A percentile compares a stretch with the other conserved stretches of the same genome.
Evolutionary conservation across 2,329 filamentous ascomycete genomes (phyloP).

Genomic region (Exophiala oligosperma): DNA sequence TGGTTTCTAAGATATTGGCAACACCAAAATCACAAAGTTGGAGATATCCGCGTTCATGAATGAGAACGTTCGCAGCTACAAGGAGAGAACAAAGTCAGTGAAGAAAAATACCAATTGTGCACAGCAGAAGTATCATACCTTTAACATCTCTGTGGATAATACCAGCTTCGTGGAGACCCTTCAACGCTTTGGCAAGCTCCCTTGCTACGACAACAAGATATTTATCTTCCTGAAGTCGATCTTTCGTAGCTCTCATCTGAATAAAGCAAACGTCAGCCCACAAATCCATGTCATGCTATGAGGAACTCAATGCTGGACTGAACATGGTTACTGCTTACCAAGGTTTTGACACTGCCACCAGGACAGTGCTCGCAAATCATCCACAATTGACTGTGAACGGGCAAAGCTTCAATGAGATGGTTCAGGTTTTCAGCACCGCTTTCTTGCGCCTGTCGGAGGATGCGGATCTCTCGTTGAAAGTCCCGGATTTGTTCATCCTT

Average conservation of each 20-base stretch:
- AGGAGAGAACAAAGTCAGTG: slow-evolving; percentile 1
- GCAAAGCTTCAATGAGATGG: slow-evolving; percentile 63
- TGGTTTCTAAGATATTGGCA: slow-evolving; percentile 61
- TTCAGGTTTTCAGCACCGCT: slow-evolving; percentile 64
- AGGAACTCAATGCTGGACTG: background rate
- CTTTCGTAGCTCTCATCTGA: slow-evolving; percentile 50
- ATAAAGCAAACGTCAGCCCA: background rate
- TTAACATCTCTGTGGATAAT: slow-evolving; percentile 68
- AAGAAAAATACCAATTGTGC: background rate
- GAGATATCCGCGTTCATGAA: slow-evolving; percentile 62
- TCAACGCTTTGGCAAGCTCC: slow-evolving; percentile 62
- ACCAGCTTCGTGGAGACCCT: slow-evolving; percentile 64
- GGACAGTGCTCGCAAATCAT: slow-evolving; percentile 67
- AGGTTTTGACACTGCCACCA: slow-evolving; percentile 64
- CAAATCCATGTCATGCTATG: background rate
- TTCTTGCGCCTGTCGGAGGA: slow-evolving; percentile 63
- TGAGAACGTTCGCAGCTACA: slow-evolving; percentile 61
- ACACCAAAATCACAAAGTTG: slow-evolving; percentile 68
- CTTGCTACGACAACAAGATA: slow-evolving; percentile 65
- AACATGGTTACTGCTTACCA: slow-evolving; percentile 48
- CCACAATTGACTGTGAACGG: slow-evolving; percentile 65
- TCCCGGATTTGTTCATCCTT: slow-evolving; percentile 52
- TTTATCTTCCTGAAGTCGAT: slow-evolving; percentile 54
- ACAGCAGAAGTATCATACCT: slow-evolving; percentile 38
- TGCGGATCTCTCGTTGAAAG: slow-evolving; percentile 63